phyloP scores from a whole-genome alignment of 768 basidiomycete genomes.

The Cystofilobasidium macerans region DNA sequence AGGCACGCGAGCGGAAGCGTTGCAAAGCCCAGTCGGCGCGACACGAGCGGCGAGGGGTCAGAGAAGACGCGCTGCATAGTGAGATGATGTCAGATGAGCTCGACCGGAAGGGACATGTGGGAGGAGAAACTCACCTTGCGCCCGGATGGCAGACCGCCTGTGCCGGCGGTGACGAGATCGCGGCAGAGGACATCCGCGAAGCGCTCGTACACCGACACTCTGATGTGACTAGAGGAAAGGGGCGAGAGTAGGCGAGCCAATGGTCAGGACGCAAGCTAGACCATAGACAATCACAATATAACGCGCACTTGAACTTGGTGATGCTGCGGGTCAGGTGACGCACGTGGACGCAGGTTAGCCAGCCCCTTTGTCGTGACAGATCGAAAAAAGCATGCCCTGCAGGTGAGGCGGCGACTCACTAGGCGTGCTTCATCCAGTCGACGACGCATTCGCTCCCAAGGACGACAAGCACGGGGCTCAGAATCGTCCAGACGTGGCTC shows the following conservation, averaged over 20 bases:
- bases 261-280: too few species aligned
- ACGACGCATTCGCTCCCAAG: constrained; percentile 84
- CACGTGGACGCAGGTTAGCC: background rate
- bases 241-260: too few species aligned
- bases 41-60: constrained; percentile 89
- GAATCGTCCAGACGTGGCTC: constrained; percentile 51
- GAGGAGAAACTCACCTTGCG: constrained; percentile 51
- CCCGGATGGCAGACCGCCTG: constrained; percentile 35
- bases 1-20: constrained; percentile 82
- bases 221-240: constrained; percentile 51
- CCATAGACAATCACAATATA: too few species aligned
- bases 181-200: constrained; percentile 92
- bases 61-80: constrained; percentile 64
- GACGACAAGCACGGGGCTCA: constrained; percentile 75
- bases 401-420: too few species aligned
- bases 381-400: too few species aligned
- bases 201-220: constrained; percentile 85
- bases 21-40: constrained; percentile 85
- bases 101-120: background rate
- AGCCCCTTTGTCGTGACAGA: too few species aligned
- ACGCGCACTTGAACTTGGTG: constrained; percentile 75
- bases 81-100: background rate
- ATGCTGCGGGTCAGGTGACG: constrained; percentile 43
- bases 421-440: constrained; percentile 98
- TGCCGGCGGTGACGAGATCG: constrained; percentile 58